Base-by-base conservation (phyloP, 352 stramenopile genomes). In the Globisporangium okanoganense region DNA sequence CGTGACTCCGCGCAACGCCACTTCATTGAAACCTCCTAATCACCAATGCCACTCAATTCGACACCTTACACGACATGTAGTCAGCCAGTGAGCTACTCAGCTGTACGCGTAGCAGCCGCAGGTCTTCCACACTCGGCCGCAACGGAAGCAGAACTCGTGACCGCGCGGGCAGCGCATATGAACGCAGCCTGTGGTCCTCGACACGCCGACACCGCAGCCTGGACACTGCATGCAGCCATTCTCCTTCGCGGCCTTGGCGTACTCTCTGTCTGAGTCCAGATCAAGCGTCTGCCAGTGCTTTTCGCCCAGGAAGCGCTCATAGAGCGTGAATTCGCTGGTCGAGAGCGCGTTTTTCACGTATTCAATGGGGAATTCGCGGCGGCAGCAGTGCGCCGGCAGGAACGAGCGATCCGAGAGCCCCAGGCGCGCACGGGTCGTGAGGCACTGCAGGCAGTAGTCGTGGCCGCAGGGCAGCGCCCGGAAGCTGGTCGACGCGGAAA, bases 111-210 rank as follows among this genome's bases (percentile, higher is more conserved):
- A 12, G 20, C 45, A 52, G 5, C 14, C 12, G 45, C 58, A 59
- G 8, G 49, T 59, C 51, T 18, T 73, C 70, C 36, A 82, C 56
- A 20, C 53, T 48, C 5, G 53, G 49, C 40, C 70, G 44, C 83
- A 93, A 7, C 49, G 12, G 22, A 67, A 88, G 66, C 83, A 93
- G 43, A 93, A 93, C 27, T 78, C 55, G 52, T 91, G 83, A 55
- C 67, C 51, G 24, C 78, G 78, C 41, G 71, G 64, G 51, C 83
- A 93, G 18, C 13, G 59, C 61, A 91, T 82, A 48, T 62, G 73
- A 55, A 81, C 79, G 63, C 83, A 93, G 22, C 81, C 83, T 3
- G 1, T 16, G 25, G 60, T 58, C 36, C 66, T 73, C 25, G 78
- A 64, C 38, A 93, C 81, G 8, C 79, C 83, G 9, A 93, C 57